Evolutionary conservation across 805 yeast species (phyloP).

Genomic region (Debaryomyces prosopidis): DNA sequence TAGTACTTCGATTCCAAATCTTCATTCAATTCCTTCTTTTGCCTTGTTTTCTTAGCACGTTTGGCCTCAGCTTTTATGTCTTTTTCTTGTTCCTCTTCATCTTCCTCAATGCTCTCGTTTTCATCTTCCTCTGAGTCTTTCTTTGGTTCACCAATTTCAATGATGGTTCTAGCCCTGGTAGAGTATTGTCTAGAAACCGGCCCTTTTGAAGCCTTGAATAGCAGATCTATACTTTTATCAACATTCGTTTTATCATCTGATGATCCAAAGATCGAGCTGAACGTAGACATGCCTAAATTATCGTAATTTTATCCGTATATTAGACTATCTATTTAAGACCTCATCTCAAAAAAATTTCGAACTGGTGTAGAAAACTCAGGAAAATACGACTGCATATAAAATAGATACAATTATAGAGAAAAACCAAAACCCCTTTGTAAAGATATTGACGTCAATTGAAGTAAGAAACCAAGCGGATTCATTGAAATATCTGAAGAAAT

Average conservation of each 20-base stretch:
- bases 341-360: slow-evolving; percentile 14
- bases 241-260: slow-evolving; percentile 15
- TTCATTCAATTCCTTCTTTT: slow-evolving; percentile 38
- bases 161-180: slow-evolving; percentile 23
- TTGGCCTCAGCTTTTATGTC: slow-evolving; percentile 20
- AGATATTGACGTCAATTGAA: not conserved
- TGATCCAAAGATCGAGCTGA: slow-evolving; percentile 34
- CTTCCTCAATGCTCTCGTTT: slow-evolving; percentile 20
- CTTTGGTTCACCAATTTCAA: slow-evolving; percentile 11
- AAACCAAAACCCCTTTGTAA: not conserved
- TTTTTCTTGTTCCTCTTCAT: slow-evolving; percentile 16
- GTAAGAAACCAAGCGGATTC: not conserved
- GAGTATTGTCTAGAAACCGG: slow-evolving; percentile 45
- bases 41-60: slow-evolving; percentile 12
- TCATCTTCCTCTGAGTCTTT: slow-evolving; percentile 18
- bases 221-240: slow-evolving; percentile 29
- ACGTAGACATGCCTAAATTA: slow-evolving; percentile 32
- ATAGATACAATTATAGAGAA: not conserved
- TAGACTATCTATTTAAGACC: slow-evolving; percentile 4
- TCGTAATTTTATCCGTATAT: not conserved
- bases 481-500: not conserved
- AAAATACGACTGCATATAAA: not conserved
- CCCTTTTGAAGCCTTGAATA: slow-evolving; percentile 36
- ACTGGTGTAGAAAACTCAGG: not conserved
- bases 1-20: slow-evolving; percentile 59